Evolutionary conservation across 495 filamentous ascomycete genomes (phyloP), one percentile per base, ranked within the genome.

Genomic region (Tuber microsphaerosporum): DNA sequence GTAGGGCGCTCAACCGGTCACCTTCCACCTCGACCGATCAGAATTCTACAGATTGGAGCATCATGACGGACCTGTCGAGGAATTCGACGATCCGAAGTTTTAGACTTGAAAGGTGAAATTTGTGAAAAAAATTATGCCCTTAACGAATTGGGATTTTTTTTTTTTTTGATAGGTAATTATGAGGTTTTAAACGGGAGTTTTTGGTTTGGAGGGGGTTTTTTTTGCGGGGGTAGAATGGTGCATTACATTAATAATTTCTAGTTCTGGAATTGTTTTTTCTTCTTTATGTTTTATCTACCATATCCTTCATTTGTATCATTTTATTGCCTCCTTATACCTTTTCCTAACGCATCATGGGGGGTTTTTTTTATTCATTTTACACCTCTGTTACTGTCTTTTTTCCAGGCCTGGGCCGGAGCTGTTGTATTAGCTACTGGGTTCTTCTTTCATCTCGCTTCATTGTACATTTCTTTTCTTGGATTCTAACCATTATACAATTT

Each of bases 21-120:
- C 56, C 56, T 31, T 65, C 56, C 56, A 65, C 56, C 56, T 65
- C 56, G n/a, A 65, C 56, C n/a, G 48, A 56, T 22, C 56, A 65
- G 56, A 65, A 65, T 31, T 65, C 56, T 17, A 31, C 56, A 17
- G 56, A 31, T 31, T 65, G 56, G 56, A 65, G 48, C 22, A 26
- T 31, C 2, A 16, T 31, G 56, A 65, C 56, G 14, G 56, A 65
- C n/a, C 26, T 65, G 56, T 65, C 56, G 9, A 31, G 56, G 56
- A 31, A 65, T 65, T 65, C 56, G 56, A 65, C 56, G n/a, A 16
- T 3, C 56, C n/a, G 26, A 16, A 65, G 56, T 31, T 65, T 31
- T 65, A 31, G n/a, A 31, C 56, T n/a, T 65, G 56, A 65, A 7
- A 31, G 56, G 17, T 31, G 56, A 65, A 65, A 12, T 65, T 65